phyloP scores from a whole-genome alignment of 495 filamentous ascomycete species.

The Jackrogersella minutella region DNA sequence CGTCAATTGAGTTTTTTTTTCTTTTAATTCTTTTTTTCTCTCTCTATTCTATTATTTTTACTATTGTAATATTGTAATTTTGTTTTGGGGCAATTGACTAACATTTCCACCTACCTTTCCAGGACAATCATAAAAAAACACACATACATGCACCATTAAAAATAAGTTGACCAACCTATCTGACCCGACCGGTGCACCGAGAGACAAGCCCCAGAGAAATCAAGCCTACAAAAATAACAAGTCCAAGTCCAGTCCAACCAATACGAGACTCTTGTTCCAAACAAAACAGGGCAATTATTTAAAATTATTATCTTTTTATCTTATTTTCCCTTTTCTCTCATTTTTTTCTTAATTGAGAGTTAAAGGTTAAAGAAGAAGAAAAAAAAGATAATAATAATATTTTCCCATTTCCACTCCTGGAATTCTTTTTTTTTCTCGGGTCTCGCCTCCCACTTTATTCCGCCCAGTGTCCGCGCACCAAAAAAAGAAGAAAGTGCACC shows the following conservation, averaged over 20 bases:
- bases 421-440: constrained; percentile 41
- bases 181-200: constrained; percentile 33
- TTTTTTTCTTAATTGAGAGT: constrained; percentile 49
- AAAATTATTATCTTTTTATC: constrained; percentile 19
- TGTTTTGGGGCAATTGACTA: constrained; percentile 40
- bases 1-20: constrained; percentile 33
- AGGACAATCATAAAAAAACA: constrained; percentile 29
- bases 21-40: too few species aligned
- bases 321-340: constrained; percentile 31
- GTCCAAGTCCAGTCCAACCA: too few species aligned
- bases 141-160: too few species aligned
- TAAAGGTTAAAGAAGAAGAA: constrained; percentile 22
- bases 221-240: constrained; percentile 39
- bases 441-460: constrained; percentile 55
- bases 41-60: constrained; percentile 6
- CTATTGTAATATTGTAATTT: not conserved
- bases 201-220: constrained; percentile 44
- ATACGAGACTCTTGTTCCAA: not conserved
- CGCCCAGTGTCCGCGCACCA: constrained; percentile 44
- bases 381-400: constrained; percentile 29
- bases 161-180: not conserved
- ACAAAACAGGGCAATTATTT: constrained; percentile 18
- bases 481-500: constrained; percentile 48
- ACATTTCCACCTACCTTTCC: constrained; percentile 35
- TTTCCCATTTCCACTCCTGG: constrained; percentile 32